These are phyloP conservation scores for Podaxis carcinomalis DNA, from an alignment of 768 basidiomycete genomes.

Conservation along the genomic window DNA sequence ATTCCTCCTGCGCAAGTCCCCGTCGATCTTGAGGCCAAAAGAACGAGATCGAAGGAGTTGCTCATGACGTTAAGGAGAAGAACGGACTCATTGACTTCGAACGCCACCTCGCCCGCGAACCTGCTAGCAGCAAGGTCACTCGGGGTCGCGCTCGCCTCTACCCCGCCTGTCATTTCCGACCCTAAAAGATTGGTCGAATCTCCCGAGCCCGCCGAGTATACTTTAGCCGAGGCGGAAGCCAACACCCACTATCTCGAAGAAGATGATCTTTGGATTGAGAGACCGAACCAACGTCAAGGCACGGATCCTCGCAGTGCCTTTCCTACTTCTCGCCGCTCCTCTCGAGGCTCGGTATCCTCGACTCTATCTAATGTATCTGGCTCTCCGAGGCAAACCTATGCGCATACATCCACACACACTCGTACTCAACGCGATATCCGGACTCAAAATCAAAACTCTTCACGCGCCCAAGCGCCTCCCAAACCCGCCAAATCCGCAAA, in stretches of 20 bases:
- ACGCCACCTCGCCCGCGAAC: background rate
- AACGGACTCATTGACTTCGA: conserved; percentile 7
- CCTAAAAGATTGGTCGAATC: conserved; percentile 8
- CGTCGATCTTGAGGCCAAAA: conserved; percentile 9
- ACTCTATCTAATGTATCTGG: background rate
- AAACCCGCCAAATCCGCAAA: background rate
- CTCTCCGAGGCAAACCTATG: background rate
- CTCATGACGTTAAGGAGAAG: conserved; percentile 10
- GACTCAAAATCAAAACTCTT: background rate
- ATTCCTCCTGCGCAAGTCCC: background rate
- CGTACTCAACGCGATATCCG: background rate
- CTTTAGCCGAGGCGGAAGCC: background rate
- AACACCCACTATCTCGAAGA: background rate
- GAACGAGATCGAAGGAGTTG: conserved; percentile 10
- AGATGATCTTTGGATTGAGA: background rate
- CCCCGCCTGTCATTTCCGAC: background rate
- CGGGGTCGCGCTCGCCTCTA: background rate
- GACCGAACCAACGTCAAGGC: background rate
- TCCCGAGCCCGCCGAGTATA: conserved; percentile 1
- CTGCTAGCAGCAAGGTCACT: background rate
- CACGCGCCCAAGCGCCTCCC: background rate
- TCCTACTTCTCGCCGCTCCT: background rate
- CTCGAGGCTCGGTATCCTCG: background rate
- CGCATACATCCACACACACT: background rate
- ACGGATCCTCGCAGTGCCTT: background rate